These are phyloP conservation scores for Botrytis sinoallii DNA, from an alignment of 2,329 filamentous ascomycete species.

Conservation along the genomic window DNA sequence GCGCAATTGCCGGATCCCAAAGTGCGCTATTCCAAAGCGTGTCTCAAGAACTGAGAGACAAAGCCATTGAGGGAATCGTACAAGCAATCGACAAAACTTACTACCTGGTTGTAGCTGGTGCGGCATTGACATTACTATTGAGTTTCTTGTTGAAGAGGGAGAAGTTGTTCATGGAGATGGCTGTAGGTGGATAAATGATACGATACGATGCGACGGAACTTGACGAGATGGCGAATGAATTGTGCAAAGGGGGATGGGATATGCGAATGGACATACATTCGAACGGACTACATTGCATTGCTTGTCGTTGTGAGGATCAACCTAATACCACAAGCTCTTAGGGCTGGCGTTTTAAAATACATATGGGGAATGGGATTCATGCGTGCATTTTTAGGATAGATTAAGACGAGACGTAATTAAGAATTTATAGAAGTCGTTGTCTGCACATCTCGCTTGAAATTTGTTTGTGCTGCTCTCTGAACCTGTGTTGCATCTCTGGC, in stretches of 20 bases:
- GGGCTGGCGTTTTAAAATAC: not conserved
- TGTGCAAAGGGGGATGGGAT: not conserved
- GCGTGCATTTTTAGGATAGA: not conserved
- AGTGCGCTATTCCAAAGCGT: conserved; percentile 20
- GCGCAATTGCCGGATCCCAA: conserved; percentile 27
- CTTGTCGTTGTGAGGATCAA: not conserved
- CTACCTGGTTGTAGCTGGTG: conserved; percentile 33
- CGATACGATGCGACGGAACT: not conserved
- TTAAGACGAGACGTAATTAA: not conserved
- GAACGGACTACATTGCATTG: not conserved
- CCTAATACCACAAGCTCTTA: not conserved
- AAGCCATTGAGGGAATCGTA: conserved; percentile 33
- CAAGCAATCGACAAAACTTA: conserved; percentile 33
- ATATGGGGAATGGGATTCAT: not conserved
- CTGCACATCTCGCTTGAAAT: not conserved
- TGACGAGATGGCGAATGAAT: not conserved
- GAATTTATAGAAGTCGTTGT: not conserved
- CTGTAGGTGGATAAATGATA: conserved; percentile 8
- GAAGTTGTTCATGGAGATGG: conserved; percentile 21
- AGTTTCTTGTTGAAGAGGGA: conserved; percentile 35
- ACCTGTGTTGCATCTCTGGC: too few species aligned
- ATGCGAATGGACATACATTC: not conserved
- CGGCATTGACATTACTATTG: conserved; percentile 31
- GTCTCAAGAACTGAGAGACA: conserved; percentile 20
- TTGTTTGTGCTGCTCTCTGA: not conserved